A percentile compares a stretch with the other conserved stretches of the same genome.
Conservation (phyloP, 257 asterid species). For the Voacanga thouarsii region DNA sequence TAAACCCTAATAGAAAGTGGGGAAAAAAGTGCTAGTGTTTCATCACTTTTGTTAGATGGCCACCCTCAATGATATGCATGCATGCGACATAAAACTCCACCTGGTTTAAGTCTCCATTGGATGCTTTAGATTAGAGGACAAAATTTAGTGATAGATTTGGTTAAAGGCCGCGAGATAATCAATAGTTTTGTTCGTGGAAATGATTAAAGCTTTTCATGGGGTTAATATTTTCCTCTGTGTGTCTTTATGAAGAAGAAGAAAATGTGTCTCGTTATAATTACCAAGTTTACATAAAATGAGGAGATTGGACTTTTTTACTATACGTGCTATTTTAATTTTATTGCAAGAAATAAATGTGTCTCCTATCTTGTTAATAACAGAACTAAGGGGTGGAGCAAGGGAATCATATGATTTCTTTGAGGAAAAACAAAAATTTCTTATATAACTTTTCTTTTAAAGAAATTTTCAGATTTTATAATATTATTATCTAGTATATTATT, state of each 20-base stretch:
- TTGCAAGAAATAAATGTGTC: no score
- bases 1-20: not conserved
- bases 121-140: conserved; percentile 9
- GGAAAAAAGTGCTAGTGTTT: not conserved
- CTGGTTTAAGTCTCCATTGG: conserved; percentile 16
- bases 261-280: not conserved
- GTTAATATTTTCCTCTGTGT: conserved; percentile 11
- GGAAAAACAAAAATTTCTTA: no score
- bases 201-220: conserved; percentile 29
- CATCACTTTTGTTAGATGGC: conserved; percentile 1
- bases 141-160: conserved; percentile 15
- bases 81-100: conserved; percentile 8
- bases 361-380: no score
- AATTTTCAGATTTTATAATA: no score
- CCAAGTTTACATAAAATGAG: no score
- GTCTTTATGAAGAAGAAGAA: not conserved
- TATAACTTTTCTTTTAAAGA: no score
- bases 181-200: conserved; percentile 10
- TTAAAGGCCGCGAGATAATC: not conserved
- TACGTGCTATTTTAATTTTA: no score
- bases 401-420: no score
- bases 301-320: no score
- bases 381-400: no score
- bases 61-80: conserved; percentile 9
- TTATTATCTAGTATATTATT: no score